These are phyloP conservation scores for Aspergillus haitiensis DNA, from an alignment of 495 filamentous ascomycete species.

Conservation along the genomic window DNA sequence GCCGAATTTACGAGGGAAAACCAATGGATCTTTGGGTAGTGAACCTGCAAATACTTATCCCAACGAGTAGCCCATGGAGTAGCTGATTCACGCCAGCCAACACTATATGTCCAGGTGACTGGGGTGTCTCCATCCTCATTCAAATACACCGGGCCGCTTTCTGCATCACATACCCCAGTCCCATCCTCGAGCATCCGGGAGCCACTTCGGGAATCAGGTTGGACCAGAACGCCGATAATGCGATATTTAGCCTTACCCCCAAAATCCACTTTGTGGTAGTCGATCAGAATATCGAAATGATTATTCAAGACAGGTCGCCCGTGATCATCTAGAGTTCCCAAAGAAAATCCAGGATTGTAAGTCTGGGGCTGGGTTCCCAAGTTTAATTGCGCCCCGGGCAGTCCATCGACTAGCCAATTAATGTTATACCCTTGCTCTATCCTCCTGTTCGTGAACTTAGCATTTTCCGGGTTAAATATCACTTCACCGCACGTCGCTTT, in stretches of 20 bases:
- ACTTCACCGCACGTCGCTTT: conserved; percentile 68
- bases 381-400: conserved; percentile 82
- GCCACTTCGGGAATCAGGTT: conserved; percentile 70
- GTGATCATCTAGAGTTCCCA: conserved; percentile 64
- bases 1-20: conserved; percentile 94
- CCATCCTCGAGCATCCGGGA: conserved; percentile 54
- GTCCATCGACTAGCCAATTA: conserved; percentile 93
- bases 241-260: conserved; percentile 65
- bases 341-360: conserved; percentile 83
- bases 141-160: conserved; percentile 55
- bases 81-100: conserved; percentile 74
- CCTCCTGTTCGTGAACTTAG: conserved; percentile 76
- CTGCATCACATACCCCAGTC: conserved; percentile 60
- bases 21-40: conserved; percentile 97
- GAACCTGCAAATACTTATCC: conserved; percentile 97
- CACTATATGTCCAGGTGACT: conserved; percentile 87
- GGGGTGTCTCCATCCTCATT: conserved; percentile 64
- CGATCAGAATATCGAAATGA: conserved; percentile 90
- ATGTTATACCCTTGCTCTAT: conserved; percentile 83
- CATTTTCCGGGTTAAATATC: conserved; percentile 64
- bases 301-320: conserved; percentile 72
- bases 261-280: conserved; percentile 74
- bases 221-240: conserved; percentile 87
- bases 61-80: conserved; percentile 95
- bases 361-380: conserved; percentile 73